Evolutionary conservation across 2,329 filamentous ascomycete genomes (phyloP).

Genomic region (Colletotrichum chrysophilum): DNA sequence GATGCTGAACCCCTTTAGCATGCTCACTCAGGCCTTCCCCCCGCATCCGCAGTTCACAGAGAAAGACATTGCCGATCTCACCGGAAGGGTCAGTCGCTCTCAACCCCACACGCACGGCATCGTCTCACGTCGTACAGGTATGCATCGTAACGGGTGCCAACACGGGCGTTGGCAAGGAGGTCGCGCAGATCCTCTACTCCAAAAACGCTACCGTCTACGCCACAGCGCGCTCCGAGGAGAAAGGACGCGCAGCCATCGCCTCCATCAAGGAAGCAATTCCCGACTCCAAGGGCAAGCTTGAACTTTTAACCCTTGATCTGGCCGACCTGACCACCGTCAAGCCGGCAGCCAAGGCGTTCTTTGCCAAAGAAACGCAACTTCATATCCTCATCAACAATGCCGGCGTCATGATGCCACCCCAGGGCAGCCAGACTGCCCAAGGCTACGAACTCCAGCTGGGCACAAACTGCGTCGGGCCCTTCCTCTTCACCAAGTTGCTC

Average conservation of each 20-base stretch:
- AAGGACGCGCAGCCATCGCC: conserved; percentile 49
- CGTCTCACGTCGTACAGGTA: conserved; percentile 35
- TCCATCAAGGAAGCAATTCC: conserved; percentile 42
- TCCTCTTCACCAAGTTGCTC: conserved; percentile 43
- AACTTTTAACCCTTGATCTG: conserved; percentile 52
- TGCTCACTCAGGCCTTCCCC: conserved; percentile 31
- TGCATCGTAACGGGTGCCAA: conserved; percentile 55
- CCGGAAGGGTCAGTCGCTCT: conserved; percentile 36
- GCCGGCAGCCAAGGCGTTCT: conserved; percentile 34
- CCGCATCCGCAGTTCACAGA: conserved; percentile 46
- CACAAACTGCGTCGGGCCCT: conserved; percentile 42
- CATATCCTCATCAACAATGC: conserved; percentile 52
- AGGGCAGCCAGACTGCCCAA: conserved; percentile 44
- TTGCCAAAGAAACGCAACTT: conserved; percentile 33
- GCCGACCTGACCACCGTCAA: conserved; percentile 41
- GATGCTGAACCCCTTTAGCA: conserved; percentile 18
- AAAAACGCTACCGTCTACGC: conserved; percentile 61
- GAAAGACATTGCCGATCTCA: conserved; percentile 42
- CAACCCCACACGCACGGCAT: too few species aligned
- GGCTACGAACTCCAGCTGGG: conserved; percentile 48
- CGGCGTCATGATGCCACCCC: conserved; percentile 45
- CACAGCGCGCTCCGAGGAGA: conserved; percentile 52
- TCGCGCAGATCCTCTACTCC: conserved; percentile 58
- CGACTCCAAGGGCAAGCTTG: conserved; percentile 41
- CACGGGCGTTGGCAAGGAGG: conserved; percentile 54